Evolutionary conservation across 179 eudicot species (phyloP), one percentile per base, ranked within the genome.

Genomic region (Patellifolia procumbens): DNA sequence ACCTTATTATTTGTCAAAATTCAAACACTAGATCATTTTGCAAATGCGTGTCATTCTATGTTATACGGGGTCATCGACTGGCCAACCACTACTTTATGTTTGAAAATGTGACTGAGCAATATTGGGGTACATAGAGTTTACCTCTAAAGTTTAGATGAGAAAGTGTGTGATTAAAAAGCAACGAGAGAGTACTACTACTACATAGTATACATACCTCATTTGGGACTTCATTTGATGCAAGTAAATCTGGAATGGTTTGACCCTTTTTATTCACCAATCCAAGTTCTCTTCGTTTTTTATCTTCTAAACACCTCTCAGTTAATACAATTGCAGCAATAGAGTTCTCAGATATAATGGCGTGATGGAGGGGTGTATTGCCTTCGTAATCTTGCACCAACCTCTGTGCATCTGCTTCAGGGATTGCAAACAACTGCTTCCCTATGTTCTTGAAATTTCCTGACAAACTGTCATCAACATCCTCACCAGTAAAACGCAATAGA

Each of bases 341-440:
- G 39, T 69, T 77, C 12, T 17, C 34, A 32, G 49, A n/a, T 35
- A 32, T 76, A 46, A 77, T 45, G 32, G 80, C 69, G 4, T 70
- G 8, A 59, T 77, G 80, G 13, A 77, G 42, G 2, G 79, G 61
- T 11, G 80, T 77, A 58, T 69, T 26, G 8, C 74, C 80, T 0
- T 77, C 70, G 46, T 45, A 29, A 32, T 77, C 80, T 45, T 32
- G 60, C 68, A 77, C 69, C 29, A 22, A 22, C 26, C 67, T 48
- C 17, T 69, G 80, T 9, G 61, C 69, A 70, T 69, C 49, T 15
- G 35, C 70, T 59, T 77, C 75, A 11, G 51, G 69, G 26, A 45
- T 43, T 0, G 46, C 26, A 46, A 77, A 70, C 5, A 77, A 69
- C 0, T 58, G 1, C 0, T 76, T 22, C 20, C 68, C 60, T n/a